Conservation (phyloP, 768 basidiomycete genomes). For the Floccularia luteovirens region DNA sequence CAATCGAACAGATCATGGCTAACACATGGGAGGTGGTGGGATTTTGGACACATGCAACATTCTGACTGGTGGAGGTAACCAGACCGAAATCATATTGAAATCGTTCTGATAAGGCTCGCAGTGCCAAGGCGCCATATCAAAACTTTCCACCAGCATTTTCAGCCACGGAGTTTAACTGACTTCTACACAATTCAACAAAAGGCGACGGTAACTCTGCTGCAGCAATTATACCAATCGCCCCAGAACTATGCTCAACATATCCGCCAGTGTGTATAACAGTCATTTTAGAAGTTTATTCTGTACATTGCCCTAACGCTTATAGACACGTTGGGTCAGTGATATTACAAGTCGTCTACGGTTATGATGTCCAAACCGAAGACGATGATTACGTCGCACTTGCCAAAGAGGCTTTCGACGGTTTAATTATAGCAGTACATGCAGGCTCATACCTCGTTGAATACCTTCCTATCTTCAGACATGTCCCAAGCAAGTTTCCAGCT, state of each 20-base stretch:
- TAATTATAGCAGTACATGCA: conserved; percentile 23
- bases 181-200: conserved; percentile 17
- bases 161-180: conserved; percentile 17
- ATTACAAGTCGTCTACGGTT: conserved; percentile 31
- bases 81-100: background rate
- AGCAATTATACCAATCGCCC: conserved; percentile 17
- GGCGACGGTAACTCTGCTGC: conserved; percentile 14
- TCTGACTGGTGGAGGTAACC: conserved; percentile 16
- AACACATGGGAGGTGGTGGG: conserved; percentile 20
- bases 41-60: conserved; percentile 22
- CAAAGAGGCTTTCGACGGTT: conserved; percentile 11
- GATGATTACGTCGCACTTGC: conserved; percentile 27
- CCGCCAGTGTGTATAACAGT: conserved; percentile 21
- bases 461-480: conserved; percentile 20
- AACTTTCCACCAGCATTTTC: conserved; percentile 27
- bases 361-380: conserved; percentile 20
- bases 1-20: conserved; percentile 13
- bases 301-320: background rate
- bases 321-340: conserved; percentile 24
- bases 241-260: conserved; percentile 19
- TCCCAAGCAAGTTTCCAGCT: conserved; percentile 14
- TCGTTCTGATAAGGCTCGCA: background rate
- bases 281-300: background rate
- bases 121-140: conserved; percentile 18
- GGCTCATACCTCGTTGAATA: conserved; percentile 33